Conservation (phyloP, 257 asterid species). For the Solanum tacnaense region DNA sequence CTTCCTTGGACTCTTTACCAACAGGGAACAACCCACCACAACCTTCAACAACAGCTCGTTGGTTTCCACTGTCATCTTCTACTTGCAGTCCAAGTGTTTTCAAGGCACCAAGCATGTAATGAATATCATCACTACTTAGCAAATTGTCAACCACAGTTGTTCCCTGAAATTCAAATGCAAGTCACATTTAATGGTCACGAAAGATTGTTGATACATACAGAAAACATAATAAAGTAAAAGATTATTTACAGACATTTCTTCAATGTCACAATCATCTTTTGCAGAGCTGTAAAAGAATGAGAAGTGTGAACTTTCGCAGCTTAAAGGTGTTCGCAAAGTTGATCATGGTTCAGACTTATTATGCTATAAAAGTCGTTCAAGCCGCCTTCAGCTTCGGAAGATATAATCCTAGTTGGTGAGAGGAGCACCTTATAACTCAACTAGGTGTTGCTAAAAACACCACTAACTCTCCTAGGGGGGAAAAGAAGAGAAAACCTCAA, state of each 20-base stretch:
- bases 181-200: neutral
- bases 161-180: conserved; percentile 37
- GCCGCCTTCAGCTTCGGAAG: neutral
- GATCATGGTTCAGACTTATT: neutral
- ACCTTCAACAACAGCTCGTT: conserved; percentile 76
- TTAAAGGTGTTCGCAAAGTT: neutral
- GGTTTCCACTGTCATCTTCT: conserved; percentile 57
- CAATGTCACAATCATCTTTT: neutral
- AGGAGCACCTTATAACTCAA: neutral
- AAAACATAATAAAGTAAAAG: neutral
- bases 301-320: neutral
- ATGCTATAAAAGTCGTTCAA: neutral
- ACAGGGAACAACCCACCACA: conserved; percentile 80
- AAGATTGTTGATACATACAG: neutral
- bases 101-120: conserved; percentile 90
- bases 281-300: neutral
- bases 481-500: neutral
- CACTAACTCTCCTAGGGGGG: neutral
- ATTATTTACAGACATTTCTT: neutral
- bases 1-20: conserved; percentile 59
- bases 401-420: neutral
- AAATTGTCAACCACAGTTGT: conserved; percentile 86
- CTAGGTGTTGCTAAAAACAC: neutral
- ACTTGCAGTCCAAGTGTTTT: conserved; percentile 77
- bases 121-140: conserved; percentile 78